Percentiles rank a stretch among this genome's conserved stretches.
Conservation (phyloP, 1,284 basidiomycete genomes). For the Entoloma clypeatum region DNA sequence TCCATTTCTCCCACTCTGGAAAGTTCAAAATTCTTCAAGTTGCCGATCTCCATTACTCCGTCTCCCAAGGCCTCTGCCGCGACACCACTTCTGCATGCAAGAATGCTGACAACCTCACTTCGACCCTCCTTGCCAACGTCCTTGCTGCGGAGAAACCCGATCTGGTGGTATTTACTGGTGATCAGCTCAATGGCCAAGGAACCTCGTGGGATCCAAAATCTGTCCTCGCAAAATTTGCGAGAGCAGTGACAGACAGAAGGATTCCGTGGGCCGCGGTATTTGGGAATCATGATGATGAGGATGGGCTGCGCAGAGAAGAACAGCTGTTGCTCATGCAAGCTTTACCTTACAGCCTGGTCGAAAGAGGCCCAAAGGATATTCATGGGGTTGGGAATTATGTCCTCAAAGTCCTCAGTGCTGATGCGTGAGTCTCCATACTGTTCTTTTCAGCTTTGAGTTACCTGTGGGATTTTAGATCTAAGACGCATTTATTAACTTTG, state of each 20-base stretch:
- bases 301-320: conserved; percentile 55
- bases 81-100: conserved; percentile 58
- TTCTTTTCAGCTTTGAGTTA: conserved; percentile 9
- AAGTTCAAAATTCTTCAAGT: conserved; percentile 88
- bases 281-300: conserved; percentile 89
- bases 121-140: conserved; percentile 60
- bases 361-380: conserved; percentile 75
- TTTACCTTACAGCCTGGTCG: conserved; percentile 82
- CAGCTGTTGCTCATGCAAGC: conserved; percentile 72
- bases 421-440: conserved; percentile 48
- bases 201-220: conserved; percentile 86
- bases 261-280: conserved; percentile 91
- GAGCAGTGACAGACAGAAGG: conserved; percentile 66
- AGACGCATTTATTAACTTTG: conserved; percentile 80
- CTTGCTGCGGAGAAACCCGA: conserved; percentile 88
- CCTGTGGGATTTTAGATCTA: conserved; percentile 50
- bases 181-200: conserved; percentile 84
- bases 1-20: conserved; percentile 79
- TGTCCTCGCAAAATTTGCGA: conserved; percentile 85
- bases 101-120: conserved; percentile 71
- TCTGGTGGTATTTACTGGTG: conserved; percentile 84
- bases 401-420: conserved; percentile 71
- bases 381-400: conserved; percentile 88
- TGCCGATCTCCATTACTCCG: conserved; percentile 87
- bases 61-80: conserved; percentile 66